Percentiles rank a stretch among this genome's conserved stretches.
Evolutionary conservation across 2,329 filamentous ascomycete genomes (phyloP).

Genomic region (Paracoccidioides brasiliensis): DNA sequence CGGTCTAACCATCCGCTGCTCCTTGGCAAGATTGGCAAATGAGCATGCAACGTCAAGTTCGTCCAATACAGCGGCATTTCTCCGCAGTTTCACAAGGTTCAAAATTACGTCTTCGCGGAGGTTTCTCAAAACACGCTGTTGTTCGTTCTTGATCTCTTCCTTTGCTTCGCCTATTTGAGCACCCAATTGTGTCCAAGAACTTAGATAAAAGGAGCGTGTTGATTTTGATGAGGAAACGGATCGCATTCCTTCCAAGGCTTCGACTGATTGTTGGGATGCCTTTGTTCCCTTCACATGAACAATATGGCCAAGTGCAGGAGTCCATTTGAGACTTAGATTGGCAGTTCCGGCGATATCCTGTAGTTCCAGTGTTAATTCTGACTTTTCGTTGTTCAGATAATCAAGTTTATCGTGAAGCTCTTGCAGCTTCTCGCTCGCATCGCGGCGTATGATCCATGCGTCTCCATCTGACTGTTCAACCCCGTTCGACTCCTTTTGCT

Average conservation of each 20-base stretch:
- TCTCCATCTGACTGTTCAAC: conserved; percentile 34
- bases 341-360: conserved; percentile 47
- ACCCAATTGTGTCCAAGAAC: conserved; percentile 74
- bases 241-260: conserved; percentile 33
- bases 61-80: conserved; percentile 82
- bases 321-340: conserved; percentile 71
- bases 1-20: conserved; percentile 62
- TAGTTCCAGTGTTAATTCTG: conserved; percentile 46
- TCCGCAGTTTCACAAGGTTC: conserved; percentile 72
- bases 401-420: conserved; percentile 57
- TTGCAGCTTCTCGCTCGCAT: conserved; percentile 53
- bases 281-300: conserved; percentile 73
- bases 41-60: conserved; percentile 84
- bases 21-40: conserved; percentile 64
- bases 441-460: conserved; percentile 50
- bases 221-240: conserved; percentile 67
- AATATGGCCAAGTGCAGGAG: conserved; percentile 74
- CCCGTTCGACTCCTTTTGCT: conserved; percentile 18
- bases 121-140: conserved; percentile 62
- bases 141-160: conserved; percentile 67
- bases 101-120: conserved; percentile 64
- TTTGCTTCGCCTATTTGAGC: conserved; percentile 64
- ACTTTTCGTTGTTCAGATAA: conserved; percentile 47
- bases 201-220: conserved; percentile 70
- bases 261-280: conserved; percentile 41